phyloP scores from a whole-genome alignment of 192 early-diverging fungal species.

The Entophlyctis luteolus region DNA sequence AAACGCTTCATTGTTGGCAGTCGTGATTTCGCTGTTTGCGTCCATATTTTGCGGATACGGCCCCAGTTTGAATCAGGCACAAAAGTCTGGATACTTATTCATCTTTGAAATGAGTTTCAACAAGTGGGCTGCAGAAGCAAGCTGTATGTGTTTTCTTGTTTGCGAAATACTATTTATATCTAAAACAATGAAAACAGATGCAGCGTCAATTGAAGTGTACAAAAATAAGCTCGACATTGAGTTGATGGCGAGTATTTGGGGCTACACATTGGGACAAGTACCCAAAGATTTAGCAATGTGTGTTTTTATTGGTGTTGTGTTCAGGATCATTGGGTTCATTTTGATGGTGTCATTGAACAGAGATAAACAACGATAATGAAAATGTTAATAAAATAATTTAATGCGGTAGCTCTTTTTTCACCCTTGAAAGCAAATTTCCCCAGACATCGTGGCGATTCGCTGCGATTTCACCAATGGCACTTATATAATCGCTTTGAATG shows the following conservation, averaged over 20 bases:
- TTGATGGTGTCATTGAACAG: conserved; percentile 38
- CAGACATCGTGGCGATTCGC: no score
- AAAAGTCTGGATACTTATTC: conserved; percentile 37
- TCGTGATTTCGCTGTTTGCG: conserved; percentile 39
- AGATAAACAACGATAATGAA: conserved; percentile 42
- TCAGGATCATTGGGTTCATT: conserved; percentile 38
- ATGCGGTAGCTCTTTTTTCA: background rate
- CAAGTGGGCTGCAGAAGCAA: conserved; percentile 47
- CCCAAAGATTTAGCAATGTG: conserved; percentile 37
- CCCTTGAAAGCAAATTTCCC: no score
- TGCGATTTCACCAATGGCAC: no score
- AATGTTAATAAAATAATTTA: background rate
- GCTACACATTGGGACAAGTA: conserved; percentile 39
- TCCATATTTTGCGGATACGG: conserved; percentile 53
- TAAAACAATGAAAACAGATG: conserved; percentile 1
- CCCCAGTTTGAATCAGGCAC: conserved; percentile 34
- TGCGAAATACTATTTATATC: background rate
- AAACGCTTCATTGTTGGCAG: conserved; percentile 39
- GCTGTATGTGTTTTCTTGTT: conserved; percentile 21
- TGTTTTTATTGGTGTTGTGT: conserved; percentile 34
- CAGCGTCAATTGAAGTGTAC: conserved; percentile 20
- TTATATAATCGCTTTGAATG: no score
- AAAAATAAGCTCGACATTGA: conserved; percentile 30
- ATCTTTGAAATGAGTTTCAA: conserved; percentile 37
- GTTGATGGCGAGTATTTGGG: conserved; percentile 26